These are phyloP conservation scores for Phytophthora sp. DNA, from an alignment of 352 stramenopile genomes.

Conservation along the genomic window DNA sequence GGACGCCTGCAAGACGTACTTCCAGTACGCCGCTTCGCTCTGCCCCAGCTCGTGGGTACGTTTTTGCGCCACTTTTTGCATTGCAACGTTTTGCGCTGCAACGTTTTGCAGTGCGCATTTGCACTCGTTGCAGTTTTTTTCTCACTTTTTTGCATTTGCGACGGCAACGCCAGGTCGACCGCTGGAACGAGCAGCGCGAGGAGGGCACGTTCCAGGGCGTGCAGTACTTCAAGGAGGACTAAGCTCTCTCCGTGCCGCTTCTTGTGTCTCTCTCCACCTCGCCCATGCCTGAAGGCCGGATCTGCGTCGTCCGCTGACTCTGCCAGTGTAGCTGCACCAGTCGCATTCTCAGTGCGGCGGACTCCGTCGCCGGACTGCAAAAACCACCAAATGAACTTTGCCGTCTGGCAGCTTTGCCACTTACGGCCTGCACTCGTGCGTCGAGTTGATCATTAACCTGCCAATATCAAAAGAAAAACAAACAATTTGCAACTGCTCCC, in stretches of 20 bases:
- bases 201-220: conserved; percentile 85
- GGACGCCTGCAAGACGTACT: conserved; percentile 88
- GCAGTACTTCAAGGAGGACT: conserved; percentile 69
- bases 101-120: too few relatives aligned
- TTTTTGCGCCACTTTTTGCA: too few relatives aligned
- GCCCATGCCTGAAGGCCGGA: conserved; percentile 9
- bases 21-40: conserved; percentile 71
- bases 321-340: conserved; percentile 1
- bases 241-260: conserved; percentile 13
- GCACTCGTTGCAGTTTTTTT: not conserved
- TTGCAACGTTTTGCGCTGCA: too few relatives aligned
- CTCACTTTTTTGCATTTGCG: not conserved
- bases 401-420: conserved; percentile 7
- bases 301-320: too few relatives aligned
- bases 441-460: conserved; percentile 26
- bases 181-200: conserved; percentile 86
- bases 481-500: not conserved
- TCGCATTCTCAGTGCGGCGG: not conserved
- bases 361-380: conserved; percentile 17
- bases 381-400: conserved; percentile 21
- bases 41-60: conserved; percentile 83
- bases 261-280: conserved; percentile 8
- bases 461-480: conserved; percentile 19
- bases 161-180: conserved; percentile 75
- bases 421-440: conserved; percentile 1